Percentiles rank a stretch among this genome's conserved stretches.
These are phyloP conservation scores for Pelargonium cotyledonis DNA, from an alignment of 441 rosid species.

Conservation along the genomic window DNA sequence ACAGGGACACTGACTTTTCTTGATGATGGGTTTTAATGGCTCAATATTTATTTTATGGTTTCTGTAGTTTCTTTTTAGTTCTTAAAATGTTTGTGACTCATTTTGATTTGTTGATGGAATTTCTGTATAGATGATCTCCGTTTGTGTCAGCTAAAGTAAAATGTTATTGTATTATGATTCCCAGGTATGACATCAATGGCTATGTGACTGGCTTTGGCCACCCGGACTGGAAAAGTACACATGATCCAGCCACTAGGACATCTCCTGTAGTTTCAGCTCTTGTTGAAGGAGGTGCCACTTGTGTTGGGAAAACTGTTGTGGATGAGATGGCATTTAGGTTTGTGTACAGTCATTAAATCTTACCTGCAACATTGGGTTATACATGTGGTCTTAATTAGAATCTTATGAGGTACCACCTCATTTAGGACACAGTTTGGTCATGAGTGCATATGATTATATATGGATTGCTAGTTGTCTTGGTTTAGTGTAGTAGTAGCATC, in stretches of 20 bases:
- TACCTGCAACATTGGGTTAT: background rate
- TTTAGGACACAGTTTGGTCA: background rate
- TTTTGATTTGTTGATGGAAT: background rate
- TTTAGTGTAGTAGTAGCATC: background rate
- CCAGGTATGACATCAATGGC: conserved; percentile 81
- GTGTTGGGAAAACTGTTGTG: conserved; percentile 84
- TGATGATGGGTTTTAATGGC: background rate
- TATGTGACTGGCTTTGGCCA: conserved; percentile 88
- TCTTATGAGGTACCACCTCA: background rate
- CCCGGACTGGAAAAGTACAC: conserved; percentile 86
- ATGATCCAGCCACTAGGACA: conserved; percentile 60
- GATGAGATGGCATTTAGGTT: conserved; percentile 83
- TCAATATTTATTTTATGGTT: background rate
- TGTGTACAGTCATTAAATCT: conserved; percentile 5
- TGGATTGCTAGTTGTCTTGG: background rate
- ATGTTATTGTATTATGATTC: conserved; percentile 11
- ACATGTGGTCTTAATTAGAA: conserved; percentile 1
- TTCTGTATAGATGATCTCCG: background rate
- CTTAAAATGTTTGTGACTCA: background rate
- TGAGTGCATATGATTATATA: background rate
- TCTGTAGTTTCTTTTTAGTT: background rate
- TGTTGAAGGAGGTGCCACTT: conserved; percentile 92
- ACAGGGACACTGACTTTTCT: background rate
- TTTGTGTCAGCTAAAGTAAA: background rate
- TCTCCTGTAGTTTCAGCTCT: conserved; percentile 60